Conservation (phyloP, 306 rosid species). For the Quercus dentata region DNA sequence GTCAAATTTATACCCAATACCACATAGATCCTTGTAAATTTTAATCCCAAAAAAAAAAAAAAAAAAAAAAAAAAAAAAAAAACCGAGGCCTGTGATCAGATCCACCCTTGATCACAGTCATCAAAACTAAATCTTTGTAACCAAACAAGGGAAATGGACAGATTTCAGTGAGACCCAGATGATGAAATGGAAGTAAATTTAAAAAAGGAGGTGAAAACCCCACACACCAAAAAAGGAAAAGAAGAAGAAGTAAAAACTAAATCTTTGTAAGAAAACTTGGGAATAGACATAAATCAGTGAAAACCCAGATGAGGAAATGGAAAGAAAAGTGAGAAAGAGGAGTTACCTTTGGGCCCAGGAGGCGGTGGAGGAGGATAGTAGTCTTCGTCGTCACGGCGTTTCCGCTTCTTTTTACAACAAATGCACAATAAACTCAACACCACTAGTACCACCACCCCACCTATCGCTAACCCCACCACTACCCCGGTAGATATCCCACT, state of each 20-base stretch:
- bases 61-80: background rate
- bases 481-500: conserved; percentile 45
- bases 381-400: conserved; percentile 52
- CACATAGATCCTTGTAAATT: background rate
- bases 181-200: background rate
- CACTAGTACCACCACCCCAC: conserved; percentile 57
- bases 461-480: conserved; percentile 66
- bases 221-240: too few relatives aligned
- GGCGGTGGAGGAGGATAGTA: conserved; percentile 52
- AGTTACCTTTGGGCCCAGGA: conserved; percentile 62
- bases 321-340: background rate
- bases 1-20: background rate
- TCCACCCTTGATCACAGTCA: conserved; percentile 10
- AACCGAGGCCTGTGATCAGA: conserved; percentile 9
- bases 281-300: background rate
- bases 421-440: conserved; percentile 56
- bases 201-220: too few relatives aligned
- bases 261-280: background rate
- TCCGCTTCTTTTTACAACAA: conserved; percentile 73
- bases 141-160: background rate
- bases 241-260: background rate
- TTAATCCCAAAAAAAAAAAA: background rate
- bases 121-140: background rate
- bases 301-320: background rate
- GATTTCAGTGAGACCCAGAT: background rate